These are phyloP conservation scores for Boletus eberwhitei DNA, from an alignment of 768 basidiomycete genomes.

Conservation along the genomic window DNA sequence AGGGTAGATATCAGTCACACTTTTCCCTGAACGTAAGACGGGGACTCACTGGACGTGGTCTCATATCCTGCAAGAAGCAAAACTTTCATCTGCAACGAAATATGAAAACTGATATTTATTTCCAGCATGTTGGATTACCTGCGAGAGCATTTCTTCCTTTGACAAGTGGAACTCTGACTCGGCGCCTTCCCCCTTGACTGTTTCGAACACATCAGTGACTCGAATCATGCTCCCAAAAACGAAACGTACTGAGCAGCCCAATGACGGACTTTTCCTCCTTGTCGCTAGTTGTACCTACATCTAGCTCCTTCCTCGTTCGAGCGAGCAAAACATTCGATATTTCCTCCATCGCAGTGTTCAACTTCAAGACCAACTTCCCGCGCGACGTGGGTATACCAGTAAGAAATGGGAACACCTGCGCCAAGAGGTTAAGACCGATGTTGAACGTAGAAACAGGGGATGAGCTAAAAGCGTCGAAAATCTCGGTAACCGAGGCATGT, in stretches of 20 bases:
- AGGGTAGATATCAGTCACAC: too few relatives aligned
- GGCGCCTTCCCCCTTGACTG: slow-evolving; percentile 37
- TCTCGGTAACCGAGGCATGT: slow-evolving; percentile 36
- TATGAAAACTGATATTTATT: too few relatives aligned
- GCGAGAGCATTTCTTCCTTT: slow-evolving; percentile 27
- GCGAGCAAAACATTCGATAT: slow-evolving; percentile 42
- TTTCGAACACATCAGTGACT: neutral
- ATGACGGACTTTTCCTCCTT: slow-evolving; percentile 28
- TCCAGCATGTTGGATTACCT: slow-evolving; percentile 19
- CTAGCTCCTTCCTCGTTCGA: slow-evolving; percentile 35
- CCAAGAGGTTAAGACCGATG: slow-evolving; percentile 25
- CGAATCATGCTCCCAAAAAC: too few relatives aligned
- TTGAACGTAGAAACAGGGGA: neutral
- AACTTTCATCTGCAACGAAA: too few relatives aligned
- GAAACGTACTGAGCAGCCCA: slow-evolving; percentile 21
- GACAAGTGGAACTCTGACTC: slow-evolving; percentile 23
- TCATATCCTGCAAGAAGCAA: too few relatives aligned
- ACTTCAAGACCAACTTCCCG: slow-evolving; percentile 24
- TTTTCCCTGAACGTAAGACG: too few relatives aligned
- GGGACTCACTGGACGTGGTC: too few relatives aligned
- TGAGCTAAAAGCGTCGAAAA: slow-evolving; percentile 36
- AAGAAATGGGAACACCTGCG: slow-evolving; percentile 36
- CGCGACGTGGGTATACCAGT: slow-evolving; percentile 36
- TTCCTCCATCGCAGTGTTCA: slow-evolving; percentile 35
- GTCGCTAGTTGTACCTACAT: slow-evolving; percentile 16